These are phyloP conservation scores for Pontederia paniculata DNA, from an alignment of 176 grass and related monocot genomes.

Conservation along the genomic window DNA sequence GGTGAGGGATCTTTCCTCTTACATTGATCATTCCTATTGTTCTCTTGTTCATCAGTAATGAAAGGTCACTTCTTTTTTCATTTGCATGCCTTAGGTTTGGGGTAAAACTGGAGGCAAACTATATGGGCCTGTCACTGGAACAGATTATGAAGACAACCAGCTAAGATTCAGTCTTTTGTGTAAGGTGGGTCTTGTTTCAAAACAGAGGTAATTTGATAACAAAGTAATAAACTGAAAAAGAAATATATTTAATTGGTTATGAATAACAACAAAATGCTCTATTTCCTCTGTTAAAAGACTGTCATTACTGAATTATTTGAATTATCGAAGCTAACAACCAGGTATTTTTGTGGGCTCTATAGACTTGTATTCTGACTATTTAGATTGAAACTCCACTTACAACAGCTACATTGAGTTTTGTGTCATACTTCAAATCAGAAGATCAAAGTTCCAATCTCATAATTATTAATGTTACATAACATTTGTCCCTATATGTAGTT, in stretches of 20 bases:
- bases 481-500: too few species aligned
- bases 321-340: too few species aligned
- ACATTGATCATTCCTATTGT: not conserved
- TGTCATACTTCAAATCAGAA: too few species aligned
- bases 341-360: too few species aligned
- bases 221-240: too few species aligned
- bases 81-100: constrained; percentile 55
- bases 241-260: not conserved
- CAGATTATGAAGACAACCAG: constrained; percentile 75
- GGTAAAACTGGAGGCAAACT: constrained; percentile 93
- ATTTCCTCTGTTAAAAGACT: not conserved
- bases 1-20: constrained; percentile 19
- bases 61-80: constrained; percentile 1
- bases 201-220: not conserved
- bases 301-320: too few species aligned
- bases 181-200: constrained; percentile 35
- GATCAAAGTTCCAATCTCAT: too few species aligned
- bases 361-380: too few species aligned
- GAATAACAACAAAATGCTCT: not conserved
- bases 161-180: constrained; percentile 81
- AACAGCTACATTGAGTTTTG: too few species aligned
- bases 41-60: not conserved
- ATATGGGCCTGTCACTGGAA: constrained; percentile 68
- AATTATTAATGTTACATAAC: too few species aligned
- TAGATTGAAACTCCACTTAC: too few species aligned